phyloP scores from a whole-genome alignment of 306 rosid species.

The Sechiopsis laciniata region DNA sequence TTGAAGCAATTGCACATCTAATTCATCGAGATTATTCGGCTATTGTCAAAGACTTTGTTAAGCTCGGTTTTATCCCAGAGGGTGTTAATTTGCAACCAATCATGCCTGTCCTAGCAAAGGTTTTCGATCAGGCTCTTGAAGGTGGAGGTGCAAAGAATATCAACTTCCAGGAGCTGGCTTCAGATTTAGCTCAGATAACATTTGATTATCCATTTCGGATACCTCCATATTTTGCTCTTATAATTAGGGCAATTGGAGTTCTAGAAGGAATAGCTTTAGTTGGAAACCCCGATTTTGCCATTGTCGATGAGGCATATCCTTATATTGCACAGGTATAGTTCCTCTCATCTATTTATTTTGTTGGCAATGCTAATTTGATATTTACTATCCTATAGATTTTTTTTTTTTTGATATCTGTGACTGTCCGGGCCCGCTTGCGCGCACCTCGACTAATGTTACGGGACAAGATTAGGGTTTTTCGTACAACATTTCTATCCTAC shows the following conservation, averaged over 20 bases:
- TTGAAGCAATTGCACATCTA: conserved; percentile 94
- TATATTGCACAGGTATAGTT: conserved; percentile 87
- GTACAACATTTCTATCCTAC: too few relatives aligned
- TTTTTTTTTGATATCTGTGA: too few relatives aligned
- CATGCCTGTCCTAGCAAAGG: conserved; percentile 94
- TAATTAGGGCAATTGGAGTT: conserved; percentile 96
- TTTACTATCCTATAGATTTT: too few relatives aligned
- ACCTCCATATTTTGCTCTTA: conserved; percentile 97
- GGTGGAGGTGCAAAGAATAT: conserved; percentile 98
- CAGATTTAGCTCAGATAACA: conserved; percentile 97
- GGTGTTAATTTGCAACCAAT: conserved; percentile 95
- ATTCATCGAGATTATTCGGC: conserved; percentile 93
- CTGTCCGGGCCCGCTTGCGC: too few relatives aligned
- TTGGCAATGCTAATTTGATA: neutral
- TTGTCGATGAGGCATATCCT: conserved; percentile 97
- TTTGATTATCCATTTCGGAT: conserved; percentile 97
- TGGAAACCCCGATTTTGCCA: conserved; percentile 94
- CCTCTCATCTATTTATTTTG: neutral
- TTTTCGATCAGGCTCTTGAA: conserved; percentile 97
- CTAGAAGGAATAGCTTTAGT: conserved; percentile 95
- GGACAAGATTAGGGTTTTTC: too few relatives aligned
- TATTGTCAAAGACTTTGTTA: conserved; percentile 90
- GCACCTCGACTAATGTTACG: too few relatives aligned
- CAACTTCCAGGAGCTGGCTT: conserved; percentile 95
- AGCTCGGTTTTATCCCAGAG: conserved; percentile 83